A percentile compares a stretch with the other conserved stretches of the same genome.
Evolutionary conservation across 1,139 yeast genomes (phyloP).

Genomic region (Candida sojae): DNA sequence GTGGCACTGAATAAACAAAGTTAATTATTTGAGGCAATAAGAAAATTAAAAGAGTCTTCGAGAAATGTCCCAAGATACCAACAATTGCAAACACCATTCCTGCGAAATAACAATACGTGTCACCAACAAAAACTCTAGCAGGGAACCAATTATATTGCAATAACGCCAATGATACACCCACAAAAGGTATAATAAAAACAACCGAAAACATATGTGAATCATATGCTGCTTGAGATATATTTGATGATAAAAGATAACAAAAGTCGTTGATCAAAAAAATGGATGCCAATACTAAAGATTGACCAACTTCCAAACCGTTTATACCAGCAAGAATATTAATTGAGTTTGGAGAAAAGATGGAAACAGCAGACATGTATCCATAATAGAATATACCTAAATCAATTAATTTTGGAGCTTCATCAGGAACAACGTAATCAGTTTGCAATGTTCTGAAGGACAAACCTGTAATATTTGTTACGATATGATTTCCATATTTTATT

Average conservation of each 20-base stretch:
- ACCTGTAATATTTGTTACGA: conserved; percentile 37
- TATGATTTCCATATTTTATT: conserved; percentile 33
- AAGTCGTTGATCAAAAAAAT: conserved; percentile 75
- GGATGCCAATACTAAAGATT: conserved; percentile 74
- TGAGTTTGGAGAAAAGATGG: conserved; percentile 95
- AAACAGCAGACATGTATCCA: conserved; percentile 84
- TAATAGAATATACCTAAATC: conserved; percentile 84
- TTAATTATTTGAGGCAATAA: conserved; percentile 90
- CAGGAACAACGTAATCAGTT: conserved; percentile 32
- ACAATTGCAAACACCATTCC: conserved; percentile 99
- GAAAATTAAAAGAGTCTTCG: conserved; percentile 84
- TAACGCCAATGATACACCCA: conserved; percentile 81
- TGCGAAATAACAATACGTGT: conserved; percentile 94
- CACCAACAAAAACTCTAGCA: conserved; percentile 93
- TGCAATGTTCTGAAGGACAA: conserved; percentile 40
- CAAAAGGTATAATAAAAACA: conserved; percentile 77
- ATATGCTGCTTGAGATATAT: conserved; percentile 57
- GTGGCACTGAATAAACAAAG: conserved; percentile 88
- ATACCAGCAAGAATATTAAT: conserved; percentile 95
- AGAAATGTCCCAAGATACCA: conserved; percentile 94
- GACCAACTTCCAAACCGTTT: conserved; percentile 96
- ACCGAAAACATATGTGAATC: conserved; percentile 85
- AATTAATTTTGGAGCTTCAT: conserved; percentile 46
- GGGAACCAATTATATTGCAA: conserved; percentile 88
- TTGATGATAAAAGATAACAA: conserved; percentile 56